Base-by-base conservation (phyloP, 2,329 filamentous ascomycete genomes). In the Ceratocystis destructans region DNA sequence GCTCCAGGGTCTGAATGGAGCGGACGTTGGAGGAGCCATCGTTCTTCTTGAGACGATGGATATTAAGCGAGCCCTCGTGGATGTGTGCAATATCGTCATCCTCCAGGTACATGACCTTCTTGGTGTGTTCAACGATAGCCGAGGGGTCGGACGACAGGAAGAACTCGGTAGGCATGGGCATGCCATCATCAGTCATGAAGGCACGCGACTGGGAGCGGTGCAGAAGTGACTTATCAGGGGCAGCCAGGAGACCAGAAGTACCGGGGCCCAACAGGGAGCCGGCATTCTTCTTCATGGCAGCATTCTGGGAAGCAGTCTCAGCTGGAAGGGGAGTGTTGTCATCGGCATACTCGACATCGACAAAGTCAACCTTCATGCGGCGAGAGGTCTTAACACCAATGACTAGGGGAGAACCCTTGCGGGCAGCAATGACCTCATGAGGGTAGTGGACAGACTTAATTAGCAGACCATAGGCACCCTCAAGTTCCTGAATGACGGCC, bases 341-440 rank as follows among this genome's bases (percentile, higher is more conserved):
- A 73, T 96, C 91, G 64, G 88, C 88, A 77, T 93, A 97, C 80
- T 99, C 94, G 69, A 99, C 94, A 76, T 99, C 94, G 75, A 99
- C 94, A 74, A 99, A 99, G 80, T 99, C 94, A 70, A 99, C 94
- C 87, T 97, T 99, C 94, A 99, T 97, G 81, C 96, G 96, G 82
- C 89, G 95, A 79, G 91, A 84, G 66, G 94, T 97, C 80, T 91
- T 89, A 75, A 99, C 94, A 79, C 94, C 94, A 72, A 99, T 70
- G 70, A 99, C 94, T 69, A 99, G 84, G 55, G 94, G 94, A 69
- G 94, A 99, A 79, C 94, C 94, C 85, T 99, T 99, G 73, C 94
- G 90, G 75, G 94, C 94, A 66, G 94, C 94, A 77, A 99, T 90
- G 70, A 97, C 89, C 81, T 99, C 94, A 75, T 96, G 90, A 68